These are phyloP conservation scores for Chenopodium quinoa DNA, from an alignment of 148 eudicot species.

Conservation along the genomic window DNA sequence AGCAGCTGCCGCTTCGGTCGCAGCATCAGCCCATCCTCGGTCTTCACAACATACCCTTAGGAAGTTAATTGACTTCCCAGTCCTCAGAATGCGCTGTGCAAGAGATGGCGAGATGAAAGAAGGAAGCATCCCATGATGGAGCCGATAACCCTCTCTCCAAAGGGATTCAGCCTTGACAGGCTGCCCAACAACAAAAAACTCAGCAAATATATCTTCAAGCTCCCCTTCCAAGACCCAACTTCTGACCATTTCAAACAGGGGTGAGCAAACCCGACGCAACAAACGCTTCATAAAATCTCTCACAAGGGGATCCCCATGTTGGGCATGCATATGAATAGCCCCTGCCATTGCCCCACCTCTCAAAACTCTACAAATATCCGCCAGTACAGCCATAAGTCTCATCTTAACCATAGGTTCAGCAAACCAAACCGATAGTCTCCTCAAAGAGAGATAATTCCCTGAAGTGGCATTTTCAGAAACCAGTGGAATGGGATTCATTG, in stretches of 20 bases:
- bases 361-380: constrained; percentile 83
- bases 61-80: constrained; percentile 95
- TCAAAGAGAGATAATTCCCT: constrained; percentile 71
- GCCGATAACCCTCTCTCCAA: constrained; percentile 93
- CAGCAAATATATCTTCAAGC: constrained; percentile 89
- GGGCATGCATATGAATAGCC: constrained; percentile 95
- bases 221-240: constrained; percentile 99
- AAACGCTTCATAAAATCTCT: constrained; percentile 84
- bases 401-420: constrained; percentile 92
- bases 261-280: constrained; percentile 85
- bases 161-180: constrained; percentile 90
- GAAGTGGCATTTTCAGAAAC: constrained; percentile 63
- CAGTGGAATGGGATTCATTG: constrained; percentile 89
- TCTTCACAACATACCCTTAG: constrained; percentile 96
- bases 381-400: constrained; percentile 93
- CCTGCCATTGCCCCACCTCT: constrained; percentile 99
- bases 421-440: constrained; percentile 93
- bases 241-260: constrained; percentile 98
- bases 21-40: constrained; percentile 94
- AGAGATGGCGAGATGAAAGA: constrained; percentile 93
- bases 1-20: constrained; percentile 94
- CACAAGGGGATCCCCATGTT: constrained; percentile 94
- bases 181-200: constrained; percentile 84
- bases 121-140: constrained; percentile 89
- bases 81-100: constrained; percentile 80